These are phyloP conservation scores for Sporothrix brasiliensis DNA, from an alignment of 2,329 filamentous ascomycete genomes.

Conservation along the genomic window DNA sequence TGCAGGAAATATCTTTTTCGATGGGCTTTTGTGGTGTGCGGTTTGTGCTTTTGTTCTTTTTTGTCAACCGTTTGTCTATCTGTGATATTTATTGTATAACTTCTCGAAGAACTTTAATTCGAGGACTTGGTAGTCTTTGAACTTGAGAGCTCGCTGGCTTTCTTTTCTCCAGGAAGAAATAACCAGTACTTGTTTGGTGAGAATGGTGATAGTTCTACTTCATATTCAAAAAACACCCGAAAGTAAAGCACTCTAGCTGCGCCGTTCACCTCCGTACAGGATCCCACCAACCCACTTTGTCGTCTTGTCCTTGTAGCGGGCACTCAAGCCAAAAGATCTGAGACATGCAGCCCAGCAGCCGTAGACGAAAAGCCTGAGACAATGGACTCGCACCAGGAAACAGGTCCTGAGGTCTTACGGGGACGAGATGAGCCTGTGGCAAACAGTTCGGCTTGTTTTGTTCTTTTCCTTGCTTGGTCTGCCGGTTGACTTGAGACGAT, in stretches of 20 bases:
- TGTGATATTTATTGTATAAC: background rate
- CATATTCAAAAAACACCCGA: too few relatives aligned
- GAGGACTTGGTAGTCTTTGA: background rate
- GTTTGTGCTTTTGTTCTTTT: background rate
- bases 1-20: background rate
- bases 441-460: background rate
- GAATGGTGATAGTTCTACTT: too few relatives aligned
- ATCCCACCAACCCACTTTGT: background rate
- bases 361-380: constrained; percentile 15
- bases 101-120: background rate
- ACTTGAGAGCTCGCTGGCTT: too few relatives aligned
- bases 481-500: constrained; percentile 9
- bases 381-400: background rate
- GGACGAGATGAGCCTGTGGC: too few relatives aligned
- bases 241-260: background rate
- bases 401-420: too few relatives aligned
- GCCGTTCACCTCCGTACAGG: background rate
- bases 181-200: too few relatives aligned
- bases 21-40: background rate
- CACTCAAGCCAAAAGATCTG: background rate
- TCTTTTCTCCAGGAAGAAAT: background rate
- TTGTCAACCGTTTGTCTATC: too few relatives aligned
- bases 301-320: constrained; percentile 13
- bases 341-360: constrained; percentile 7
- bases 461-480: too few relatives aligned